Evolutionary conservation across 2,329 filamentous ascomycete genomes (phyloP).

Genomic region (Pseudogymnoascus sp.): DNA sequence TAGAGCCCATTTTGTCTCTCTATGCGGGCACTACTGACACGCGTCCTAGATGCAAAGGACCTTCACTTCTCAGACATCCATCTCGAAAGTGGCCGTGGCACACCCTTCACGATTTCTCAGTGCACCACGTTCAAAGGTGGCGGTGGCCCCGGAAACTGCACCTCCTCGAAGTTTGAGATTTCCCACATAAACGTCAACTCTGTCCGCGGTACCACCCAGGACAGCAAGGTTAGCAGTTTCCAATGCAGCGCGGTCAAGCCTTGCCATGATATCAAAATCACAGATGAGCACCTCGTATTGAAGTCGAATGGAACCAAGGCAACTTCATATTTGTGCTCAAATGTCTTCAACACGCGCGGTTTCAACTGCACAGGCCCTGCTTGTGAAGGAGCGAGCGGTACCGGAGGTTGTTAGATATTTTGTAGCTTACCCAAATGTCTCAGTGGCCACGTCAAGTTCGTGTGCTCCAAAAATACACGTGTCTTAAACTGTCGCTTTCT

Average conservation of each 20-base stretch:
- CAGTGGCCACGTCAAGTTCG: neutral
- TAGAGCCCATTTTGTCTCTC: conserved; percentile 27
- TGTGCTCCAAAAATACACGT: neutral
- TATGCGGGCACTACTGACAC: conserved; percentile 17
- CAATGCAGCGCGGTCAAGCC: neutral
- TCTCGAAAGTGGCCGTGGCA: conserved; percentile 16
- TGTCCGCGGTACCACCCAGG: neutral
- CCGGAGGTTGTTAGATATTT: neutral
- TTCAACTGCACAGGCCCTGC: neutral
- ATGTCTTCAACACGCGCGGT: neutral
- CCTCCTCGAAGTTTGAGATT: conserved; percentile 32
- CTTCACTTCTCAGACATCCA: neutral
- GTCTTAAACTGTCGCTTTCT: neutral
- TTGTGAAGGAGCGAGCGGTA: neutral
- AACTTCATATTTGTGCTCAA: neutral
- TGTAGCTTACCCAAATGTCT: neutral
- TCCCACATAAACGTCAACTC: neutral
- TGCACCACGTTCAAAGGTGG: conserved; percentile 28
- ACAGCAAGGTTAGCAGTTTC: neutral
- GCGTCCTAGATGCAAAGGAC: neutral
- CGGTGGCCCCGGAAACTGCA: conserved; percentile 29
- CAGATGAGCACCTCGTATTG: neutral
- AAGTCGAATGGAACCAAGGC: neutral
- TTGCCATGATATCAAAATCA: neutral
- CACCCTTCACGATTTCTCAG: conserved; percentile 29